A percentile compares a stretch with the other conserved stretches of the same genome.
These are phyloP conservation scores for Citrullus colocynthis DNA, from an alignment of 306 rosid species.

Conservation along the genomic window DNA sequence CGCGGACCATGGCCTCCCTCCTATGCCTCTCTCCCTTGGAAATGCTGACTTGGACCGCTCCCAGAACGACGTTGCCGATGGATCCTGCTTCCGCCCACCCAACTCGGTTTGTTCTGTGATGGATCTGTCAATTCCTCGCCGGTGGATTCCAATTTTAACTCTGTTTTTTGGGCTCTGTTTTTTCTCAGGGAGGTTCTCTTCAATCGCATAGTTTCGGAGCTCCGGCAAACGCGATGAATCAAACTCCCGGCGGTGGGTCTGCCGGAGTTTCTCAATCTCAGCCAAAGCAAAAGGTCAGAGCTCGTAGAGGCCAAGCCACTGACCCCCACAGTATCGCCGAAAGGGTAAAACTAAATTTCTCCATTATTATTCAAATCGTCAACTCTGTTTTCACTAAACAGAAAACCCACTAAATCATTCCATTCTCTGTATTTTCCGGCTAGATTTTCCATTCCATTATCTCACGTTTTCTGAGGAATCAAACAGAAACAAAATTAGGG, in stretches of 20 bases:
- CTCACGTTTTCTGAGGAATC: neutral
- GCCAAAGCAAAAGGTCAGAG: slow-evolving; percentile 84
- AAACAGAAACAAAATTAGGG: slow-evolving; percentile 13
- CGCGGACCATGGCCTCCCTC: slow-evolving; percentile 28
- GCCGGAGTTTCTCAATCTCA: slow-evolving; percentile 44
- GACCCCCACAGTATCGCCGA: slow-evolving; percentile 99
- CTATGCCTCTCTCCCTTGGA: slow-evolving; percentile 36
- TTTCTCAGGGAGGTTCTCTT: slow-evolving; percentile 21
- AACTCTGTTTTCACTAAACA: neutral
- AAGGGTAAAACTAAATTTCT: slow-evolving; percentile 30
- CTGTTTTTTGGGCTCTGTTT: neutral
- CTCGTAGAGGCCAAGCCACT: slow-evolving; percentile 94
- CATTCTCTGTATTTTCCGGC: neutral
- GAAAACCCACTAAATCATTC: neutral
- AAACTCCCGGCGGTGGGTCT: slow-evolving; percentile 29
- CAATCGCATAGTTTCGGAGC: slow-evolving; percentile 41
- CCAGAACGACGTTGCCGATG: slow-evolving; percentile 50
- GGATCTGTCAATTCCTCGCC: neutral
- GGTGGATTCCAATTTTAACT: neutral
- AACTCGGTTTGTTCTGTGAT: slow-evolving; percentile 20
- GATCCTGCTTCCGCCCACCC: slow-evolving; percentile 42
- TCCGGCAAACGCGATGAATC: slow-evolving; percentile 28
- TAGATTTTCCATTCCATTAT: neutral
- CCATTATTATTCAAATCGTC: neutral
- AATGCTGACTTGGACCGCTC: slow-evolving; percentile 37